Base-by-base conservation (phyloP, 1,284 basidiomycete genomes). In the Xanthoconium separans region DNA sequence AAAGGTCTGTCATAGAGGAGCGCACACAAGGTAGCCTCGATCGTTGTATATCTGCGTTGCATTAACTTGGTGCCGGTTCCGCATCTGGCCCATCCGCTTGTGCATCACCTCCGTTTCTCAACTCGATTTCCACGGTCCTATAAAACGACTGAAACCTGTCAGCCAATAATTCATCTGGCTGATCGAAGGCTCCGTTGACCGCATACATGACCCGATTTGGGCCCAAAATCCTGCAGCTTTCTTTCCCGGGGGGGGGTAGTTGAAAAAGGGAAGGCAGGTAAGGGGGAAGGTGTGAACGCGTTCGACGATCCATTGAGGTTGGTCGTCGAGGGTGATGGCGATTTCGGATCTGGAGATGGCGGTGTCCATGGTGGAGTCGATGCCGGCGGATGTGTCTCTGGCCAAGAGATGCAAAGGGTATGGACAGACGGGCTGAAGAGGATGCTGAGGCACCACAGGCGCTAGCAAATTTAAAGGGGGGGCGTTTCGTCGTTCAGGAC, bases 131-230 rank as follows among this genome's bases (percentile, higher is more conserved):
- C 4, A 89, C 68, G 3, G 74, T 72, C n/a, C 74, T 73, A 68
- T 90, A 89, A 61, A 95, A 91, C 40, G 82, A 80, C 67, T 95
- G 93, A 9, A 94, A 76, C 53, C 75, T 75, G 53, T 81, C 77
- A 0, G 84, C 73, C 12, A 82, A 63, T 44, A n/a, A n/a, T n/a
- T 82, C 81, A 41, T 84, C 84, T 0, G 77, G 72, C 58, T 68
- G 75, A 59, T 76, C 73, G 3, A 73, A 56, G 11, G 65, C 61
- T 40, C 34, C 42, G 27, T 78, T 77, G 10, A 79, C 66, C 1
- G 71, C 61, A 61, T 74, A 79, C 37, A 60, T 59, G 45, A 63
- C 56, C 24, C 62, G 61, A 31, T 55, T 56, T 3, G 59, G 51
- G 36, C 60, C 66, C 65, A 2, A 69, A 62, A 22, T 68, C 70